Percentiles rank a stretch among this genome's conserved stretches.
phyloP scores from a whole-genome alignment of 1,139 yeast genomes.

The Saccharomyces hybrid region DNA sequence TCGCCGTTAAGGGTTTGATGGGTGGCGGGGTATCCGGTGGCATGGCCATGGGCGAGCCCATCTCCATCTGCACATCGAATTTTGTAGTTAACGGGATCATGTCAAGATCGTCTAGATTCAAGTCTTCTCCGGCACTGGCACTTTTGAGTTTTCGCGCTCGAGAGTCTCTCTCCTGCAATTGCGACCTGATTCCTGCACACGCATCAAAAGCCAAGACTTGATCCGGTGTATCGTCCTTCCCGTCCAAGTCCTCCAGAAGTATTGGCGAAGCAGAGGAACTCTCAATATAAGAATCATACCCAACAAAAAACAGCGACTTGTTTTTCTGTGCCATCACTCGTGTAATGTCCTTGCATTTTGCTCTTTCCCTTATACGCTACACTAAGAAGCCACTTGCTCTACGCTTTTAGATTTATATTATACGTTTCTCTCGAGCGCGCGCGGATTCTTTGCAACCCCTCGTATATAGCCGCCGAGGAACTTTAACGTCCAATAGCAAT shows the following conservation, averaged over 20 bases:
- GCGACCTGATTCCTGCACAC: not conserved
- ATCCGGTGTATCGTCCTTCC: not conserved
- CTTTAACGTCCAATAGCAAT: too few relatives aligned
- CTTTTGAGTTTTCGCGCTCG: not conserved
- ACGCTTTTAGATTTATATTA: too few relatives aligned
- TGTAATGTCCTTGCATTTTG: not conserved
- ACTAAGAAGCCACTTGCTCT: too few relatives aligned
- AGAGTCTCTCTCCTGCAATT: not conserved
- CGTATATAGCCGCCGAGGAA: too few relatives aligned
- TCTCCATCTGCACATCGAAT: constrained; percentile 10
- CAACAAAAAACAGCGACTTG: not conserved
- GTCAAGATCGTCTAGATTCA: constrained; percentile 11
- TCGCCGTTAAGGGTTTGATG: not conserved
- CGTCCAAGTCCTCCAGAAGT: not conserved
- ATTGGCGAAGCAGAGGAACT: not conserved
- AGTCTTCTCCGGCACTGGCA: not conserved
- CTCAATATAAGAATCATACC: not conserved
- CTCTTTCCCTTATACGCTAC: not conserved
- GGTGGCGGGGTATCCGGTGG: not conserved
- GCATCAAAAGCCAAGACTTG: not conserved
- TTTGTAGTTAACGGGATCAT: constrained; percentile 7
- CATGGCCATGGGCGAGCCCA: constrained; percentile 8
- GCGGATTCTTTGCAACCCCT: too few relatives aligned
- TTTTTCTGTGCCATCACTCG: not conserved
- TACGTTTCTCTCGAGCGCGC: too few relatives aligned